Percentiles rank a stretch among this genome's conserved stretches.
phyloP scores from a whole-genome alignment of 495 filamentous ascomycete genomes.

The Monascus purpureus region DNA sequence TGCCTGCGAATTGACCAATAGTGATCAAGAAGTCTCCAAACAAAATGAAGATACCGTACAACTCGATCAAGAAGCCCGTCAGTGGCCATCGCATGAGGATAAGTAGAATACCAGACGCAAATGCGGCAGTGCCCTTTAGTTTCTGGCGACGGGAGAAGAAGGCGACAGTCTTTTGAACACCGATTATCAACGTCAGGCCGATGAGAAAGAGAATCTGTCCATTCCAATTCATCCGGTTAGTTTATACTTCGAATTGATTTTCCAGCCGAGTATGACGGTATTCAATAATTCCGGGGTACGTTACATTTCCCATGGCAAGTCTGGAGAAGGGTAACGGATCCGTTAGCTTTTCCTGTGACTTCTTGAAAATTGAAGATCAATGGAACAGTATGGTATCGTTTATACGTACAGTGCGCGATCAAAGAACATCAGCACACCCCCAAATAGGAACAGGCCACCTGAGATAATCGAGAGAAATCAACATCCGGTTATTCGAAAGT shows the following conservation, averaged over 20 bases:
- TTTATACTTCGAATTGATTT: neutral
- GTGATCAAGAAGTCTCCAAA: slow-evolving; percentile 97
- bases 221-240: neutral
- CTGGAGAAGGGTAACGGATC: slow-evolving; percentile 27
- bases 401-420: slow-evolving; percentile 72
- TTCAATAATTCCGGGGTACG: neutral
- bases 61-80: slow-evolving; percentile 76
- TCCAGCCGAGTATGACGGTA: neutral
- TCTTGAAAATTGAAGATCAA: slow-evolving; percentile 2
- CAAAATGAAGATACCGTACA: slow-evolving; percentile 82
- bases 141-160: slow-evolving; percentile 95
- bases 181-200: slow-evolving; percentile 89
- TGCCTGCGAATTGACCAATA: slow-evolving; percentile 71
- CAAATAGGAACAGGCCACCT: slow-evolving; percentile 88
- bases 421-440: slow-evolving; percentile 91
- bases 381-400: neutral
- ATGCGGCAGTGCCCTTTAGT: slow-evolving; percentile 79
- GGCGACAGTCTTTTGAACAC: slow-evolving; percentile 71
- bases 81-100: slow-evolving; percentile 84
- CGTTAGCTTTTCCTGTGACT: too few relatives aligned
- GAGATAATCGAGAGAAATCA: slow-evolving; percentile 6
- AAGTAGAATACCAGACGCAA: slow-evolving; percentile 67
- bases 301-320: slow-evolving; percentile 82
- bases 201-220: slow-evolving; percentile 86
- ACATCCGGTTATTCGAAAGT: slow-evolving; percentile 1